These are phyloP conservation scores for Verticillium nonalfalfae DNA, from an alignment of 2,329 filamentous ascomycete species.

Conservation along the genomic window DNA sequence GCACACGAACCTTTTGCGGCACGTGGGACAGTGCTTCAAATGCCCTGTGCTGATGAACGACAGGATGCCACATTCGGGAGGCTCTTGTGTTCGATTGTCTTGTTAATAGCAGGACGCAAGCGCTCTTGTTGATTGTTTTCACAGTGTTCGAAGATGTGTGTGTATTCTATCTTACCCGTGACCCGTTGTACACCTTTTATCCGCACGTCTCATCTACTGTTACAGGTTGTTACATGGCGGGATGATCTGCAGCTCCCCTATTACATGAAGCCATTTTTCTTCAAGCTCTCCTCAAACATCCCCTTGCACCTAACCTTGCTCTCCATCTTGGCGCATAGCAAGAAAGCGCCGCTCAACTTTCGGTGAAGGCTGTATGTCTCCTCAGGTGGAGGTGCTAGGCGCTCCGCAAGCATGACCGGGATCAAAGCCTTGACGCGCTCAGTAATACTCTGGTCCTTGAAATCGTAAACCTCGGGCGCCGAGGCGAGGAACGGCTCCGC, in stretches of 20 bases:
- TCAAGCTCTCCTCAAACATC: constrained; percentile 61
- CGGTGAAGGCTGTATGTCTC: constrained; percentile 95
- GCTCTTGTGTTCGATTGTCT: too few relatives aligned
- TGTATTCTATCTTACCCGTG: neutral
- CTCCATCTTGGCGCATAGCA: constrained; percentile 81
- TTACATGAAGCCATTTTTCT: constrained; percentile 21
- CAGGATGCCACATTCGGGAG: too few relatives aligned
- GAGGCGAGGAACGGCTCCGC: constrained; percentile 80
- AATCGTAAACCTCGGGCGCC: constrained; percentile 84
- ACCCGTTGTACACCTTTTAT: neutral
- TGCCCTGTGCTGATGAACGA: too few relatives aligned
- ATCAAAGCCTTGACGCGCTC: constrained; percentile 85
- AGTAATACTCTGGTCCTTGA: constrained; percentile 90
- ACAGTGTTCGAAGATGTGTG: neutral
- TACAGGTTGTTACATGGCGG: neutral
- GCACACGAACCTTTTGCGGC: too few relatives aligned
- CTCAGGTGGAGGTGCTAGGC: constrained; percentile 85
- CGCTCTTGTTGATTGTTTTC: too few relatives aligned
- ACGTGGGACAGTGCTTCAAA: too few relatives aligned
- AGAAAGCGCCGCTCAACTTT: constrained; percentile 90
- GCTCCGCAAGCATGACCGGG: constrained; percentile 86
- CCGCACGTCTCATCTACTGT: neutral
- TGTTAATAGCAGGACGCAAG: too few relatives aligned
- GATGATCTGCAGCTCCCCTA: neutral
- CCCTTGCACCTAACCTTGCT: constrained; percentile 76